phyloP scores from a whole-genome alignment of 495 filamentous ascomycete species.

The Rostrohypoxylon terebratum region DNA sequence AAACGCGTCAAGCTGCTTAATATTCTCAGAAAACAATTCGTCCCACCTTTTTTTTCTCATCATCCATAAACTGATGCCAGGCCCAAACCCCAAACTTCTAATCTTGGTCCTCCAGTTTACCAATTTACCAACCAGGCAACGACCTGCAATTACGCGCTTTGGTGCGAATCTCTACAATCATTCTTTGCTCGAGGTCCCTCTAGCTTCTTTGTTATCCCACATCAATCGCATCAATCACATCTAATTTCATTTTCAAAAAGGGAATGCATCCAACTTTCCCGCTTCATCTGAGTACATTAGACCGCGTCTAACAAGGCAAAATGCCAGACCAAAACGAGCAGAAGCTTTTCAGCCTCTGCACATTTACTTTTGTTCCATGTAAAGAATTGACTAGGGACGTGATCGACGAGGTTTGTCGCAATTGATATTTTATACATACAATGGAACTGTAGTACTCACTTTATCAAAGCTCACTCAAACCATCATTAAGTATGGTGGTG shows the following conservation, averaged over 20 bases:
- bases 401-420: conserved; percentile 58
- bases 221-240: not conserved
- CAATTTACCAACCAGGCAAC: conserved; percentile 5
- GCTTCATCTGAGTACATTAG: conserved; percentile 1
- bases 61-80: conserved; percentile 22
- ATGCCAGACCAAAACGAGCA: conserved; percentile 57
- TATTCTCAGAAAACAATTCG: conserved; percentile 37
- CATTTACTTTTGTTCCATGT: conserved; percentile 60
- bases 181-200: not conserved
- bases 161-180: conserved; percentile 9
- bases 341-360: conserved; percentile 54
- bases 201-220: not conserved
- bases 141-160: conserved; percentile 5
- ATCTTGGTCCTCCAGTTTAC: not conserved
- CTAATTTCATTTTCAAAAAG: not conserved
- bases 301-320: conserved; percentile 32
- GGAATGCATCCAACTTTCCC: conserved; percentile 14
- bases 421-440: not conserved
- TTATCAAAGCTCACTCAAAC: conserved; percentile 57
- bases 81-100: conserved; percentile 5
- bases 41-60: conserved; percentile 32
- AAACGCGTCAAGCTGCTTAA: conserved; percentile 35
- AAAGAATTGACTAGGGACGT: conserved; percentile 54
- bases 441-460: conserved; percentile 52
- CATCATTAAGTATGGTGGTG: conserved; percentile 69